Evolutionary conservation across 2,329 filamentous ascomycete genomes (phyloP).

Genomic region (Neodidymelliopsis sp.): DNA sequence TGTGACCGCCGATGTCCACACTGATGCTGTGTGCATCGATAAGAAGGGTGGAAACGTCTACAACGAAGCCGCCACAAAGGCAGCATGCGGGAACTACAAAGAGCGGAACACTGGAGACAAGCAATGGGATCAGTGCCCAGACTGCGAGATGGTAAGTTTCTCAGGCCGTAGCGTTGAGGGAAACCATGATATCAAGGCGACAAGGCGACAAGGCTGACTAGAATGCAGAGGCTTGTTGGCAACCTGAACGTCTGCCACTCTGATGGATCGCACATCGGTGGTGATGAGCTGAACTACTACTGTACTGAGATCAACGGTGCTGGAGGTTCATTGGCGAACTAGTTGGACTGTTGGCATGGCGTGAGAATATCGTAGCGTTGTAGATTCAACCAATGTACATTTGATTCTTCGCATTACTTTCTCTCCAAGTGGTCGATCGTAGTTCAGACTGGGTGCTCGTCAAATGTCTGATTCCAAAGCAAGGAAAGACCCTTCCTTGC

Average conservation of each 20-base stretch:
- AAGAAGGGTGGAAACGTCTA: conserved; percentile 28
- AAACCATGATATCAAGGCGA: no score
- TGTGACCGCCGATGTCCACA: conserved; percentile 31
- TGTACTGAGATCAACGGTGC: conserved; percentile 32
- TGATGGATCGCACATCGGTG: conserved; percentile 34
- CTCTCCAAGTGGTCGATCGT: no score
- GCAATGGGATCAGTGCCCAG: conserved; percentile 39
- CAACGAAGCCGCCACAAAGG: conserved; percentile 32
- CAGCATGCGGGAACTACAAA: conserved; percentile 30
- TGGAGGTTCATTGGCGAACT: conserved; percentile 18
- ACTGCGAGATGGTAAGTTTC: conserved; percentile 37
- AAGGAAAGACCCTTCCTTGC: no score
- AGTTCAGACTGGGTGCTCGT: no score
- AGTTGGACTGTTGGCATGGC: no score
- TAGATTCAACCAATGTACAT: no score
- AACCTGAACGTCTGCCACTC: conserved; percentile 35
- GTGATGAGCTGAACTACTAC: conserved; percentile 39
- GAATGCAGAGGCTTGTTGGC: conserved; percentile 21
- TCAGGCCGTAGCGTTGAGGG: no score
- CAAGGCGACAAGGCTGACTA: background rate
- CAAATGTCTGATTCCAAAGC: no score
- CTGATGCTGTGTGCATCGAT: conserved; percentile 30
- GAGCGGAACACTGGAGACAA: conserved; percentile 36
- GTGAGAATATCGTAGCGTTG: conserved; percentile 22
- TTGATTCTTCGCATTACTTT: no score